Base-by-base conservation (phyloP, 1,284 basidiomycete species). In the Microbotryum lychnidis-dioicae region DNA sequence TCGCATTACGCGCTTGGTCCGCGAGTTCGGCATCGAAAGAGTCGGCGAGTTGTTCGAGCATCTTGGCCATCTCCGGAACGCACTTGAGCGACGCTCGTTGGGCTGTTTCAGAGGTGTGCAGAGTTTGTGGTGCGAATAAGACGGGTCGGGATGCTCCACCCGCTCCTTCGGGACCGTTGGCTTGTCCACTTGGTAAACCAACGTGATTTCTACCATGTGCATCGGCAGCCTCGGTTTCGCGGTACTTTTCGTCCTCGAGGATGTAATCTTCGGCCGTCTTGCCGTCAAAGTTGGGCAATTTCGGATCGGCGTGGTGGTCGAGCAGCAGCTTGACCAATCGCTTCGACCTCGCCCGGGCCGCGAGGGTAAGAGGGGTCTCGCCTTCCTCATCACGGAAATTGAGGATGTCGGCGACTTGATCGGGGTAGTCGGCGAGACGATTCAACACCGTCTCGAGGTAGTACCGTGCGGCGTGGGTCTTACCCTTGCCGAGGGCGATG, bases 361-460 rank as follows among this genome's bases (percentile, higher is more conserved):
- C 94, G 80, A 99, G 85, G 1, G 96, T 98, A 62, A 99, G 78
- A 12, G 96, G 91, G 16, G 96, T 97, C 78, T 99, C 96, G 42
- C 94, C 94, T 70, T 99, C 96, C 74, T 97, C 92, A 74, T 98
- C 96, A 75, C 96, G 96, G 76, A 98, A 98, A 74, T 99, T 99
- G 77, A 99, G 91, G 55, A 99, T 92, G 74, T 99, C 96, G 45
- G 92, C 91, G 20, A 99, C 79, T 76, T 99, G 96, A 71, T 89
- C 88, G 3, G 94, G 93, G 76, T 91, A 99, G 73, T 97, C 92
- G n/a, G 88, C 81, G 21, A 99, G 81, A 50, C 93, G 84, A 52
- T 80, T 82, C 60, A 98, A 81, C 59, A 98, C 87, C 3, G 91
- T 96, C 77, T 99, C 96, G 89, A 98, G 91, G 77, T 99, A 98